These are phyloP conservation scores for Phytophthora capsici DNA, from an alignment of 352 stramenopile genomes.

Conservation along the genomic window DNA sequence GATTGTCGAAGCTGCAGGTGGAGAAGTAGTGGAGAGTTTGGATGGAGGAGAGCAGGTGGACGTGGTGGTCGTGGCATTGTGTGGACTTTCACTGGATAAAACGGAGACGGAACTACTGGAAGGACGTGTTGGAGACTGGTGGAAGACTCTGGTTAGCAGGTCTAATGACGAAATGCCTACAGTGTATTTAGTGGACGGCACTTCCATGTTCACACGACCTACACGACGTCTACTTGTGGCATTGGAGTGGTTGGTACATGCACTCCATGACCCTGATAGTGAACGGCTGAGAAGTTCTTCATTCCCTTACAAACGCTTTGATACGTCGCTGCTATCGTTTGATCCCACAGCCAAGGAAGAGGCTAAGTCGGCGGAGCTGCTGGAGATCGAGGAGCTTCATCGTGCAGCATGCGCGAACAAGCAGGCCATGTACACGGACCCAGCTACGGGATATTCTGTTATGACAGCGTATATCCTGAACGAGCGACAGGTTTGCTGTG, in stretches of 20 bases:
- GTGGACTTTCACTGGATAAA: constrained; percentile 55
- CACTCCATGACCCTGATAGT: constrained; percentile 36
- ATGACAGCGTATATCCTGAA: constrained; percentile 85
- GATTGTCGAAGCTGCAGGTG: constrained; percentile 59
- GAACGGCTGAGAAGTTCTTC: constrained; percentile 37
- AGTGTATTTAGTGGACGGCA: constrained; percentile 71
- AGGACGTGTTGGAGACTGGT: constrained; percentile 53
- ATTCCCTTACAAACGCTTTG: constrained; percentile 55
- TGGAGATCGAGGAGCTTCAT: constrained; percentile 76
- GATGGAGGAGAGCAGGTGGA: constrained; percentile 32
- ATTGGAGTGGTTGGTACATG: constrained; percentile 66
- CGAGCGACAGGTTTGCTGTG: constrained; percentile 88
- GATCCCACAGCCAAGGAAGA: constrained; percentile 11
- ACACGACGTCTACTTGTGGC: constrained; percentile 57
- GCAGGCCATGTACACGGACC: constrained; percentile 86
- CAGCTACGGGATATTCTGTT: constrained; percentile 85
- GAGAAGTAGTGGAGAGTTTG: constrained; percentile 41
- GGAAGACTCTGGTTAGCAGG: constrained; percentile 26
- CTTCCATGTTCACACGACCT: constrained; percentile 76
- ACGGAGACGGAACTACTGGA: constrained; percentile 48
- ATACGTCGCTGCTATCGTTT: constrained; percentile 17
- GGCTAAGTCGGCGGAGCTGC: constrained; percentile 25
- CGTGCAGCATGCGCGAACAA: constrained; percentile 65
- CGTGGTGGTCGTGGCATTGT: constrained; percentile 67
- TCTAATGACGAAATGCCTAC: constrained; percentile 16